Evolutionary conservation across 495 filamentous ascomycete genomes (phyloP), one percentile per base, ranked within the genome.

Genomic region (Penicillium longicatenatum): DNA sequence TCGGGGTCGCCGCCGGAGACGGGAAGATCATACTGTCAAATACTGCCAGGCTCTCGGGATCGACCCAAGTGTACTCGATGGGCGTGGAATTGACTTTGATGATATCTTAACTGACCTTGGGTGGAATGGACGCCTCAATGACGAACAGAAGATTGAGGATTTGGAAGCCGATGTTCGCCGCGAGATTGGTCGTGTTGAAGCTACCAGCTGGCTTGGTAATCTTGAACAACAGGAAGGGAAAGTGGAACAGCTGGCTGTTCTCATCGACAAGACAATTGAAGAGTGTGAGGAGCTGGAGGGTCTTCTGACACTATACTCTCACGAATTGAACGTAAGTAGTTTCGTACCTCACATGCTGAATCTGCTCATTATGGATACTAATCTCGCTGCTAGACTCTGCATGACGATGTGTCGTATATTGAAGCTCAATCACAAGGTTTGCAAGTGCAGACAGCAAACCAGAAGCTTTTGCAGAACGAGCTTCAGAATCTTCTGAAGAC

Each of bases 241-340:
- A 57, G 86, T 96, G 4, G 88, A 89, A 31, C 86, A 86, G 49
- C 86, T 98, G 54, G 91, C 91, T 52, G 83, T 78, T 55, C 82
- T 96, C 51, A 87, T 98, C 37, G 93, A 98, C 67, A 84, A 86
- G 55, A 89, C 91, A 7, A 91, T 98, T 60, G 82, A 87, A 29
- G 94, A 98, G 73, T 97, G 94, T 62, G 94, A 98, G 52, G 93
- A 97, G 72, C 79, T 98, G 37, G 94, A 98, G 66, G 92, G 93
- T 54, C 76, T 98, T 43, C 74, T 98, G 45, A 98, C 93, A 1
- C 76, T 98, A 29, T 98, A 98, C 73, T 89, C 89, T 39, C 94
- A 97, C 8, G 94, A 98, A 74, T 75, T 98, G 47, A 90, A 91
- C 57, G 92, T 96, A 80, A 79, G 90, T 84, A 7, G 22, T 6